Evolutionary conservation across 768 basidiomycete genomes (phyloP), one percentile per base, ranked within the genome.

Genomic region (Gloeopeniophorella convolvens): DNA sequence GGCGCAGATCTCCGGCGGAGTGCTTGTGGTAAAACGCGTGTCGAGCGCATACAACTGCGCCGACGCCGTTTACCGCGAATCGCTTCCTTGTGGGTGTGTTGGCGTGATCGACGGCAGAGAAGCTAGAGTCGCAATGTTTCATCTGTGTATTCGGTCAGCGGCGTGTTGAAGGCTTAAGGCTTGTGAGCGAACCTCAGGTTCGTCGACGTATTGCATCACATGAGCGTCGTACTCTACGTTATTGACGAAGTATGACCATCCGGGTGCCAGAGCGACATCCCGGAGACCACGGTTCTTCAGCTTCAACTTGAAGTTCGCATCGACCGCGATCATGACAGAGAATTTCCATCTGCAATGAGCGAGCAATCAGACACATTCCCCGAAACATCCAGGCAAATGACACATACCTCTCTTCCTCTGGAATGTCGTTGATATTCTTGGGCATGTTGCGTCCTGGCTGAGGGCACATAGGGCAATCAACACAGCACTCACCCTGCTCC

Each of bases 31-130:
- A 45, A 32, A 45, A 45, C 3, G 4, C 18, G n/a, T 42, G 53
- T 8, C 53, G 45, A 1, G 41, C 52, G 26, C 53, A 54, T 8
- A 54, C 20, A 1, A 54, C 53, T 1, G 45, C 53, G 13, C 53
- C 53, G 6, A 54, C 53, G n/a, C 53, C 53, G 32, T 45, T 45
- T 7, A 41, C 42, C 5, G 42, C 27, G 26, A 54, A 43, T n/a
- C 41, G 47, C 20, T 47, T 47, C 15, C 44, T 11, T 16, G 31
- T 31, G 1, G 40, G 53, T 11, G 45, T 42, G 36, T 44, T 54
- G 3, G 53, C 53, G 13, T 48, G 41, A 16, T 47, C 31, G 9
- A 51, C 41, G 8, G 45, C 41, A 5, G 45, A 40, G 31, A 36
- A 39, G n/a, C 40, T 30, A 11, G 45, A 37, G 15, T 36, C 39